phyloP scores from a whole-genome alignment of 2,329 filamentous ascomycete species.

The Fusarium nelsonii region DNA sequence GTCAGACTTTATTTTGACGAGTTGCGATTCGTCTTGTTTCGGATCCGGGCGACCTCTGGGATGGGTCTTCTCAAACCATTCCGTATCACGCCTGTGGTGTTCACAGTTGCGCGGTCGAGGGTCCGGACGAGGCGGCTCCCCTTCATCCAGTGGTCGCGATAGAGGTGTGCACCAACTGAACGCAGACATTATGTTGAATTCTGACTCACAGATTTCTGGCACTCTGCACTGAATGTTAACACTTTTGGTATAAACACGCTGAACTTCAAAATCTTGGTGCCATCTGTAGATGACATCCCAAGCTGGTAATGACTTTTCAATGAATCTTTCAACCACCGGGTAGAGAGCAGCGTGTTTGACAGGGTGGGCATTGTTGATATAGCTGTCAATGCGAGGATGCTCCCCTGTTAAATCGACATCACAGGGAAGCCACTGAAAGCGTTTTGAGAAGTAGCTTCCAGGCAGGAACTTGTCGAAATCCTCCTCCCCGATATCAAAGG shows the following conservation, averaged over 20 bases:
- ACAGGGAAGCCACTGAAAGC: slow-evolving; percentile 63
- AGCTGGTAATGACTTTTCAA: slow-evolving; percentile 57
- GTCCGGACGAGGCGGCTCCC: slow-evolving; percentile 41
- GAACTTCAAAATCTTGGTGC: slow-evolving; percentile 45
- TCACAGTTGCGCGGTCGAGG: slow-evolving; percentile 35
- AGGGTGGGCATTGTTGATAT: slow-evolving; percentile 68
- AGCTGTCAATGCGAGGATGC: slow-evolving; percentile 59
- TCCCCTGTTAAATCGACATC: slow-evolving; percentile 59
- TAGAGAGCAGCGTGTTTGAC: slow-evolving; percentile 55
- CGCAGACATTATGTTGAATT: neutral
- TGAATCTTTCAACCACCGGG: slow-evolving; percentile 56
- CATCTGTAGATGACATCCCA: slow-evolving; percentile 59
- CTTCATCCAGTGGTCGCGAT: slow-evolving; percentile 36
- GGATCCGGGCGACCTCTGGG: slow-evolving; percentile 18
- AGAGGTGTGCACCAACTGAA: neutral
- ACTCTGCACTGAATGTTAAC: slow-evolving; percentile 39
- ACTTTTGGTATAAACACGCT: slow-evolving; percentile 42
- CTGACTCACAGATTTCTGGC: slow-evolving; percentile 30
- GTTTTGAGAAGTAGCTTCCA: slow-evolving; percentile 17
- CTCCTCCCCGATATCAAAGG: neutral
- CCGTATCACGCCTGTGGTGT: slow-evolving; percentile 41
- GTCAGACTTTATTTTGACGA: slow-evolving; percentile 26
- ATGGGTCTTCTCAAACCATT: slow-evolving; percentile 51
- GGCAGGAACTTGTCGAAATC: neutral
- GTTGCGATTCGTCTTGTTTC: neutral